These are phyloP conservation scores for Plasmodium relictum DNA, from an alignment of 169 alveolate species.

Conservation along the genomic window DNA sequence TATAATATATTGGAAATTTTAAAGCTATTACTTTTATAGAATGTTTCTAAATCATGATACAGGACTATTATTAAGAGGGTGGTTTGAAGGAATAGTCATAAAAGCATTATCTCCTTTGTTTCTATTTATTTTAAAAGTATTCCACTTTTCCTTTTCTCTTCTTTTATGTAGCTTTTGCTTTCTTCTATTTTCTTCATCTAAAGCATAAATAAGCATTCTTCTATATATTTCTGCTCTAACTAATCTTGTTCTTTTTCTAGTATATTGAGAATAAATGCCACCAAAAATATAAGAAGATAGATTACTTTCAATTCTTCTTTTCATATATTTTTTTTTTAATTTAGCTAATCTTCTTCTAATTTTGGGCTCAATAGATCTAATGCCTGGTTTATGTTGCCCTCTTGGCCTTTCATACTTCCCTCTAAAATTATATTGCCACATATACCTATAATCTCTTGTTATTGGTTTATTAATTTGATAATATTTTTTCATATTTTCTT, in stretches of 20 bases:
- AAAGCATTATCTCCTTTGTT: conserved; percentile 72
- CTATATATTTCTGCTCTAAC: conserved; percentile 82
- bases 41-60: no score
- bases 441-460: conserved; percentile 90
- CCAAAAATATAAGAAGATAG: conserved; percentile 84
- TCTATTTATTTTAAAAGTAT: conserved; percentile 70
- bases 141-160: conserved; percentile 77
- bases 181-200: conserved; percentile 83
- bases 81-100: conserved; percentile 72
- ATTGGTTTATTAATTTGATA: conserved; percentile 82
- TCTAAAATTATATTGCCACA: conserved; percentile 89
- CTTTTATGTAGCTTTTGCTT: conserved; percentile 78
- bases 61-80: conserved; percentile 15
- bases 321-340: conserved; percentile 79
- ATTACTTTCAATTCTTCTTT: conserved; percentile 80
- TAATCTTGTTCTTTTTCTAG: conserved; percentile 76
- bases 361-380: conserved; percentile 80
- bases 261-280: conserved; percentile 80
- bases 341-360: conserved; percentile 78
- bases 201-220: conserved; percentile 81
- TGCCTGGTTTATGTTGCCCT: conserved; percentile 92
- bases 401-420: conserved; percentile 84
- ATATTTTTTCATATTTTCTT: conserved; percentile 31
- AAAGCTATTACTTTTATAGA: no score
- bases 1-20: no score